Evolutionary conservation across 345 rosid genomes (phyloP).

Genomic region (Eucalyptus sideroxylon): DNA sequence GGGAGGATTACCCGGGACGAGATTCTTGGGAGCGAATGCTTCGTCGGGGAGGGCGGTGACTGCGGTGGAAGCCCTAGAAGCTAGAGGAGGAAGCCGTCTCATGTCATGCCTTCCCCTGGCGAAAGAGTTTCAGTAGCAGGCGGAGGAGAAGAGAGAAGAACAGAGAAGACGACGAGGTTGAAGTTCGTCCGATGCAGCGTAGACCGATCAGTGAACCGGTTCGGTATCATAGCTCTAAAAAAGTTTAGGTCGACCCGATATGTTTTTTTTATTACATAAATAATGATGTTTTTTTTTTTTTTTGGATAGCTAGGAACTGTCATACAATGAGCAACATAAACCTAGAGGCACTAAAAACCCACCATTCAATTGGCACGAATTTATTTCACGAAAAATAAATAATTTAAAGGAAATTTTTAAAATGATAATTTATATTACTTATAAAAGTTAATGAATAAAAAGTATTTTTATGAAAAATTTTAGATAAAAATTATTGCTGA

Average conservation of each 20-base stretch:
- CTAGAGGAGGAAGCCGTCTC: conserved; percentile 42
- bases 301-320: fast-evolving
- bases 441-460: no score
- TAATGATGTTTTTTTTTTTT: no score
- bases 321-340: fast-evolving
- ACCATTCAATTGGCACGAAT: fast-evolving
- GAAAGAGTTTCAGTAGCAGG: background rate
- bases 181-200: background rate
- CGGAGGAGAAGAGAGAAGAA: background rate
- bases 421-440: no score
- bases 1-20: background rate
- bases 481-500: no score
- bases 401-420: no score
- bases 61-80: conserved; percentile 31
- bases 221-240: background rate
- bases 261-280: no score
- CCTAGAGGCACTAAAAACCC: fast-evolving
- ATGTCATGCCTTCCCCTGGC: conserved; percentile 6
- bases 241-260: no score
- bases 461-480: fast-evolving
- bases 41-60: background rate
- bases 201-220: background rate
- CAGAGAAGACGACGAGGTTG: background rate
- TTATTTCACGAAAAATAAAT: background rate
- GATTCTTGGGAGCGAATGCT: background rate